Evolutionary conservation across 768 basidiomycete species (phyloP), one percentile per base, ranked within the genome.

Genomic region (Pulveroboletus sp.): DNA sequence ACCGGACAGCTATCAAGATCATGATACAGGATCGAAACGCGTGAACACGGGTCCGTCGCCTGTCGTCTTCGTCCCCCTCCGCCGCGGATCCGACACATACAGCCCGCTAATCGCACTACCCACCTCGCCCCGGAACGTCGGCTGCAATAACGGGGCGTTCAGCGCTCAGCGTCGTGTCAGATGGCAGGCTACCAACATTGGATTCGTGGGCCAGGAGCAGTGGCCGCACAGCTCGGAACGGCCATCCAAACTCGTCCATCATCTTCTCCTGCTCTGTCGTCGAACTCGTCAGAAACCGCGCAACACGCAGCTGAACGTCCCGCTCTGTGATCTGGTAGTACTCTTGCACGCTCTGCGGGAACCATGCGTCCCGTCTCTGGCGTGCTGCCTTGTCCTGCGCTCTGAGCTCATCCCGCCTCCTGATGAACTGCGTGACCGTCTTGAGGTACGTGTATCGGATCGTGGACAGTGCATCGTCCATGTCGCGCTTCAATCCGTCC

Each of bases 231-330:
- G 77, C 75, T 36, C 74, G 69, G 66, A 69, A 79, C 0, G 73
- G 71, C 83, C 82, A 85, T 0, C 69, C 65, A 59, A 69, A 82
- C 46, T 79, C 71, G 27, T 53, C 57, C 60, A 75, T 57, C 71
- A 79, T 76, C 57, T 53, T 73, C 46, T 83, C 81, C 52, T 74
- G 69, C 31, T 64, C 68, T 6, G 43, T 24, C 8, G 47, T 43
- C 30, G 63, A 47, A 6, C 51, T 32, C 21, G 49, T 40, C 28
- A 84, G 64, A 57, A 80, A 82, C 42, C 69, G 67, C 18, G 80
- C 80, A 8, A 75, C 69, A 2, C 81, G 74, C n/a, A 77, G 59
- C 64, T 78, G 73, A 0, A 71, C 61, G 24, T 80, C 78, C 17
- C 71, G 72, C 7, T 62, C 67, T 2, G 53, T 51, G 45, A 72